phyloP scores from a whole-genome alignment of 106 monocot genomes.

The Agapanthus africanus region DNA sequence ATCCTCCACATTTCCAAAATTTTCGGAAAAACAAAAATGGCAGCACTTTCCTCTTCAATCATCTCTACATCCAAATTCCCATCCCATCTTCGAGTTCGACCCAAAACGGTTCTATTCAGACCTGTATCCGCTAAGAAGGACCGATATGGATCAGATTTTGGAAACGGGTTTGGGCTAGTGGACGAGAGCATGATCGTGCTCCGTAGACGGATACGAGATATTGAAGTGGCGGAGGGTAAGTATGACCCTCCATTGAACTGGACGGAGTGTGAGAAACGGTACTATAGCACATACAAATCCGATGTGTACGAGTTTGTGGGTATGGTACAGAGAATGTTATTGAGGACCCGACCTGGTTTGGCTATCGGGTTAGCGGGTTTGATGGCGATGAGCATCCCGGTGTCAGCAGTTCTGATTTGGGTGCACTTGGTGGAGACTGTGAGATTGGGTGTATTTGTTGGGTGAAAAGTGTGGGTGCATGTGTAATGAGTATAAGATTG shows the following conservation, averaged over 20 bases:
- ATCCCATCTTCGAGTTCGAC: not conserved
- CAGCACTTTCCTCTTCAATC: not conserved
- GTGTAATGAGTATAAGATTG: too few relatives aligned
- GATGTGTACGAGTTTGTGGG: conserved; percentile 38
- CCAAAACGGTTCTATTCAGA: not conserved
- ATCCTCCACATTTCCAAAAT: too few relatives aligned
- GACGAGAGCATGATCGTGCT: conserved; percentile 61
- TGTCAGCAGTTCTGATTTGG: conserved; percentile 11
- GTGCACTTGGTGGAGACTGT: not conserved
- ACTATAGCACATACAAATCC: conserved; percentile 24
- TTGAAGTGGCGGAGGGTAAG: conserved; percentile 25
- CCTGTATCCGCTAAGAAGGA: not conserved
- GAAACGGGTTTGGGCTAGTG: conserved; percentile 1
- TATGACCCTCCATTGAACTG: conserved; percentile 27
- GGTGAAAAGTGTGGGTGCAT: too few relatives aligned
- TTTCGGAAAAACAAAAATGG: not conserved
- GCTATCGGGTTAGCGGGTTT: conserved; percentile 27
- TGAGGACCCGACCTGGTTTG: conserved; percentile 21
- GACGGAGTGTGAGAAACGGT: conserved; percentile 54
- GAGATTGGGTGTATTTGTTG: not conserved
- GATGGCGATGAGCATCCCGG: conserved; percentile 23
- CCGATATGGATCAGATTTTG: not conserved
- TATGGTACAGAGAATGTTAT: conserved; percentile 14
- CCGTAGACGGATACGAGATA: conserved; percentile 39
- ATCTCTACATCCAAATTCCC: not conserved